These are phyloP conservation scores for Taiwanofungus camphoratus DNA, from an alignment of 1,284 basidiomycete genomes.

Conservation along the genomic window DNA sequence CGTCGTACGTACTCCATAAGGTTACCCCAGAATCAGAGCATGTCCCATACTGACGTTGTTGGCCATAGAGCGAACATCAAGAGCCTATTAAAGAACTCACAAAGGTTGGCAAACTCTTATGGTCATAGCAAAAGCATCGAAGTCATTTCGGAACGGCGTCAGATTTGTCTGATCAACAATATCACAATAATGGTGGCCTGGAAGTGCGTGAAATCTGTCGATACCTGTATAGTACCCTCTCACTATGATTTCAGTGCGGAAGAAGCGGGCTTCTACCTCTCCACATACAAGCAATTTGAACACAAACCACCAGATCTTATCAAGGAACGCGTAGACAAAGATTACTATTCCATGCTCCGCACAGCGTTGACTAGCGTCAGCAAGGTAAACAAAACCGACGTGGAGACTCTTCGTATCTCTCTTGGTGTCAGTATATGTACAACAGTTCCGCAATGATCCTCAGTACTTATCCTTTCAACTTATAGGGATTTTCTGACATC, in stretches of 20 bases:
- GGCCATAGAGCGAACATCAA: conserved; percentile 77
- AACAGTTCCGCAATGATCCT: conserved; percentile 1
- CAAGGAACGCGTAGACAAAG: conserved; percentile 89
- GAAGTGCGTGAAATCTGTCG: conserved; percentile 53
- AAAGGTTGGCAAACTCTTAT: conserved; percentile 42
- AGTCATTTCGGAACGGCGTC: conserved; percentile 3
- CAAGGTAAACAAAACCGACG: conserved; percentile 97
- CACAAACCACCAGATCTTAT: conserved; percentile 91
- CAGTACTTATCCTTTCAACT: neutral
- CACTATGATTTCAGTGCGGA: conserved; percentile 51
- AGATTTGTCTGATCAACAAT: conserved; percentile 87
- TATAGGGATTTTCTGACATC: conserved; percentile 80
- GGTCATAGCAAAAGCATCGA: neutral
- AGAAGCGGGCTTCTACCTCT: conserved; percentile 89
- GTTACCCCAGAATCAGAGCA: neutral
- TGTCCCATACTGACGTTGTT: conserved; percentile 1
- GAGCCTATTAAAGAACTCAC: conserved; percentile 90
- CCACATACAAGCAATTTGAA: conserved; percentile 91
- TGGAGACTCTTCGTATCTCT: conserved; percentile 87
- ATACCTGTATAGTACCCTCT: neutral
- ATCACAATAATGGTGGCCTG: conserved; percentile 91
- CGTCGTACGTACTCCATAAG: conserved; percentile 53
- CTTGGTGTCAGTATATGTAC: conserved; percentile 69
- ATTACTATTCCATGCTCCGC: conserved; percentile 78
- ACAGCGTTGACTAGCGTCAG: conserved; percentile 86